Evolutionary conservation across 805 yeast species (phyloP).

Genomic region (Cyberlindnera mrakii): DNA sequence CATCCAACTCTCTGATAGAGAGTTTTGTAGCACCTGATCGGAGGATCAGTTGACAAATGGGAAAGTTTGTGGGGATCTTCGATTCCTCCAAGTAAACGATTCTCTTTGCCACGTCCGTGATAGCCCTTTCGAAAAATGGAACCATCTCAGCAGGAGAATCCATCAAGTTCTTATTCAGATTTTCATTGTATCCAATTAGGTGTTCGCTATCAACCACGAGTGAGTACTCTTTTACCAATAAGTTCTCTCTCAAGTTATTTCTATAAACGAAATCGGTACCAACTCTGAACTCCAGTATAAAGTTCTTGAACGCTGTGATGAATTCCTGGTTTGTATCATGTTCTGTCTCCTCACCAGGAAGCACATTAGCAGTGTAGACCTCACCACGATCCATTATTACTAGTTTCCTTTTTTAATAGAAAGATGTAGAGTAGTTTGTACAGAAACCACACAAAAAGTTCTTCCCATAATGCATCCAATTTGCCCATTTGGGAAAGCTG

Average conservation of each 20-base stretch:
- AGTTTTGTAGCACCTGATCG: conserved; percentile 65
- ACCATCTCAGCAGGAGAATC: conserved; percentile 88
- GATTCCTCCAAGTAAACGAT: conserved; percentile 44
- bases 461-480: background rate
- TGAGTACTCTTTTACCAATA: conserved; percentile 67
- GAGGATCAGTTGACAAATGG: conserved; percentile 77
- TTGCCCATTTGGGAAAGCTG: conserved; percentile 2
- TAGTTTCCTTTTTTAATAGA: background rate
- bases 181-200: conserved; percentile 82
- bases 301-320: conserved; percentile 70
- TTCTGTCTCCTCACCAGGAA: conserved; percentile 73
- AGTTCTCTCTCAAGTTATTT: conserved; percentile 85
- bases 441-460: background rate
- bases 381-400: conserved; percentile 36
- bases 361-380: conserved; percentile 68
- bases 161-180: conserved; percentile 71
- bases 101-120: conserved; percentile 77
- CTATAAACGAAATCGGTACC: conserved; percentile 79
- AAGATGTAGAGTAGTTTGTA: background rate
- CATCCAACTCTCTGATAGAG: conserved; percentile 75
- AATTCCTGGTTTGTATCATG: conserved; percentile 65
- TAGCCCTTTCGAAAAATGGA: conserved; percentile 77
- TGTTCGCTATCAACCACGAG: conserved; percentile 78
- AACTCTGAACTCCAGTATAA: conserved; percentile 79
- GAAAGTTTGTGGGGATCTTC: conserved; percentile 51